Evolutionary conservation across 225 moss, liverwort and hornwort genomes (phyloP).

Genomic region (Thuidium tamariscinum): DNA sequence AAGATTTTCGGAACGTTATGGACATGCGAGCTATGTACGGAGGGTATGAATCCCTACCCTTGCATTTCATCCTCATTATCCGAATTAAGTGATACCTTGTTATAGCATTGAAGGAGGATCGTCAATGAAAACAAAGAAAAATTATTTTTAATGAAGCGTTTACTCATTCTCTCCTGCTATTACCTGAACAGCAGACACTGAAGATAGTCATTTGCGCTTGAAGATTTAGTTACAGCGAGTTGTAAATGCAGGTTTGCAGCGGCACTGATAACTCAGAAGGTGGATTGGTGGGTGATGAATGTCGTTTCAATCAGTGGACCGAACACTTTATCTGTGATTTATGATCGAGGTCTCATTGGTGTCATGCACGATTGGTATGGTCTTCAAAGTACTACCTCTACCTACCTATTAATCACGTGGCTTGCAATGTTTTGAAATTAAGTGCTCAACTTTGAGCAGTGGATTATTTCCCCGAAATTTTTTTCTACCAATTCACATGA

Average conservation of each 20-base stretch:
- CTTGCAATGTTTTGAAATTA: neutral
- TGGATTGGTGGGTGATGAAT: constrained; percentile 5
- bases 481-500: neutral
- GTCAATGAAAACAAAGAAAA: neutral
- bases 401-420: neutral
- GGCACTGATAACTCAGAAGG: neutral
- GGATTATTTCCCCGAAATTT: neutral
- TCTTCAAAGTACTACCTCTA: neutral
- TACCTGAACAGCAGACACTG: neutral
- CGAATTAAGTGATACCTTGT: neutral
- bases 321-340: neutral
- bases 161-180: neutral
- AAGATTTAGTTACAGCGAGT: neutral
- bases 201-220: neutral
- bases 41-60: neutral
- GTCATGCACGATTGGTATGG: neutral
- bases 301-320: neutral
- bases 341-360: neutral
- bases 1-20: neutral
- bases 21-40: neutral
- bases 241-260: neutral
- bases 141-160: neutral
- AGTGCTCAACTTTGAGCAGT: neutral
- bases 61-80: neutral
- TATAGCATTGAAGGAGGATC: neutral